These are phyloP conservation scores for Wickerhamomyces chambardii DNA, from an alignment of 805 yeast genomes.

Conservation along the genomic window DNA sequence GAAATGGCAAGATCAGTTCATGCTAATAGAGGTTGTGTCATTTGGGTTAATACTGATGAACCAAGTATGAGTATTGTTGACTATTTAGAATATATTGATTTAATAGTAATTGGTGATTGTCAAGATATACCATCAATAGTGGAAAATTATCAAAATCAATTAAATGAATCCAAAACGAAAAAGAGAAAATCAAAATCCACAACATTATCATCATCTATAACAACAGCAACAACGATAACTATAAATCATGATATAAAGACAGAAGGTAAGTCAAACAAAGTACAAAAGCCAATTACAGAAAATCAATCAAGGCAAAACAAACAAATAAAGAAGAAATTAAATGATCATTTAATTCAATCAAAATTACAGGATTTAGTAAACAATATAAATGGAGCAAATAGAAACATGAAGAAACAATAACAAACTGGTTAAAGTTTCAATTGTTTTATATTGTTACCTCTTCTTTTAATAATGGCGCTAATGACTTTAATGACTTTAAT, in stretches of 20 bases:
- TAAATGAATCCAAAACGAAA: conserved; percentile 1
- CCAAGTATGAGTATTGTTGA: conserved; percentile 42
- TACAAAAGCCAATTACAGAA: too few species aligned
- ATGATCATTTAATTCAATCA: conserved; percentile 11
- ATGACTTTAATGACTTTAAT: too few species aligned
- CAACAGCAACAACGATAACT: background rate
- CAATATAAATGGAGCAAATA: conserved; percentile 11
- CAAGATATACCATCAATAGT: conserved; percentile 37
- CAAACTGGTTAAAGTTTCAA: too few species aligned
- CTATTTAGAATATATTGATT: conserved; percentile 42
- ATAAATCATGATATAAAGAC: too few species aligned
- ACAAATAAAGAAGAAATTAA: conserved; percentile 2
- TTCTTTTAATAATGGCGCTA: too few species aligned
- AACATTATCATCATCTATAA: background rate
- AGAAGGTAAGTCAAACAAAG: too few species aligned
- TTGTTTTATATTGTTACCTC: too few species aligned
- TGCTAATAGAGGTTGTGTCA: conserved; percentile 45
- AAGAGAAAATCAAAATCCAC: background rate
- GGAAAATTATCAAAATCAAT: conserved; percentile 13
- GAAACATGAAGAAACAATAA: too few species aligned
- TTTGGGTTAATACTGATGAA: conserved; percentile 53
- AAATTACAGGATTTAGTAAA: conserved; percentile 12
- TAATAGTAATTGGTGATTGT: conserved; percentile 58
- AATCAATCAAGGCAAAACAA: conserved; percentile 2
- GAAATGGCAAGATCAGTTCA: conserved; percentile 53